phyloP scores from a whole-genome alignment of 1,284 basidiomycete species.

The Sphaerobolus stellatus region DNA sequence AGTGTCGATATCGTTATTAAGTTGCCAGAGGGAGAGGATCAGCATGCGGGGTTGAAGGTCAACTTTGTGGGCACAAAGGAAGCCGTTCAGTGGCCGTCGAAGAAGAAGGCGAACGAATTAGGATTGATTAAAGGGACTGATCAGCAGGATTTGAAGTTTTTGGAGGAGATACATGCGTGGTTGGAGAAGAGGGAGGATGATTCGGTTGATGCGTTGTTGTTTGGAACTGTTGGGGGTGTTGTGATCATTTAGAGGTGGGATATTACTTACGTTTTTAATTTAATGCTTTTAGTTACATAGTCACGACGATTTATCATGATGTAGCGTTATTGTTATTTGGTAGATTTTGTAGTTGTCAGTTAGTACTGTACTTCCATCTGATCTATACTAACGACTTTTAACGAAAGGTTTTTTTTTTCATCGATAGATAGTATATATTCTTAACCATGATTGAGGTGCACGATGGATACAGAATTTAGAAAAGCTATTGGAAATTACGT shows the following conservation, averaged over 20 bases:
- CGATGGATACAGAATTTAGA: too few relatives aligned
- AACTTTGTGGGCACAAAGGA: constrained; percentile 75
- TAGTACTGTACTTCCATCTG: too few relatives aligned
- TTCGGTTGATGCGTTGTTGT: constrained; percentile 60
- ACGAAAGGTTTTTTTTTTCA: too few relatives aligned
- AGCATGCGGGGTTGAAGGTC: constrained; percentile 41
- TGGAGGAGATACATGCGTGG: constrained; percentile 68
- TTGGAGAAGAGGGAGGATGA: constrained; percentile 56
- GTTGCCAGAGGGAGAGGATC: constrained; percentile 32
- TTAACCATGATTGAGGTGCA: too few relatives aligned
- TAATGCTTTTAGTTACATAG: too few relatives aligned
- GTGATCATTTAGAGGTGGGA: constrained; percentile 15
- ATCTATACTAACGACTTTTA: too few relatives aligned
- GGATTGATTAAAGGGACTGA: constrained; percentile 28
- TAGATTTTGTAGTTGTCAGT: too few relatives aligned
- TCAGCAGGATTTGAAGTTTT: constrained; percentile 62
- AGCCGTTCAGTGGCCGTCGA: constrained; percentile 77
- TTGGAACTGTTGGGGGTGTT: constrained; percentile 70
- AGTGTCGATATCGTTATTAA: constrained; percentile 69
- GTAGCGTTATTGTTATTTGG: too few relatives aligned
- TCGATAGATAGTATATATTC: too few relatives aligned
- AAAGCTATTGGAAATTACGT: too few relatives aligned
- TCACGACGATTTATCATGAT: too few relatives aligned
- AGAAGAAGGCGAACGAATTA: constrained; percentile 51
- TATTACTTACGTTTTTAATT: too few relatives aligned